Percentiles rank a stretch among this genome's conserved stretches.
These are phyloP conservation scores for Ustilago esculenta DNA, from an alignment of 1,284 basidiomycete genomes.

Conservation along the genomic window DNA sequence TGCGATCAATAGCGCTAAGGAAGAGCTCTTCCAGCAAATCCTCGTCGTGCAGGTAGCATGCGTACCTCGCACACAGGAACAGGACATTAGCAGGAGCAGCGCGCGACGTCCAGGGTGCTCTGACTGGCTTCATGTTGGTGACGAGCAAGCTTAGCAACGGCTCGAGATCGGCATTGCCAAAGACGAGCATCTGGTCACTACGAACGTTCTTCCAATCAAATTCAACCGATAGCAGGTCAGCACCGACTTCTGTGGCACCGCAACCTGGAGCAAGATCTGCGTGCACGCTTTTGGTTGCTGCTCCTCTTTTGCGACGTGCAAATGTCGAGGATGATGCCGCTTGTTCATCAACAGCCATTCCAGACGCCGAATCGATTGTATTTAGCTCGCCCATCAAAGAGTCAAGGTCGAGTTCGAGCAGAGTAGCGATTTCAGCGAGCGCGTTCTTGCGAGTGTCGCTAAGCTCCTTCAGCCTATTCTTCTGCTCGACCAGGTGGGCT, in stretches of 20 bases:
- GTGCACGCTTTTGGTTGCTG: constrained; percentile 26
- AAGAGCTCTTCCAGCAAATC: constrained; percentile 84
- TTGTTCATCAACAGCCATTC: background rate
- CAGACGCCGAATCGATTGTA: background rate
- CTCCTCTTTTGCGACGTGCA: constrained; percentile 31
- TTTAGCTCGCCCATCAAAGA: constrained; percentile 45
- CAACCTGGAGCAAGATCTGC: constrained; percentile 53
- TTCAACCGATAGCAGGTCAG: constrained; percentile 49
- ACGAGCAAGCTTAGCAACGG: constrained; percentile 83
- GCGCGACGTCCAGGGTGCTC: constrained; percentile 65
- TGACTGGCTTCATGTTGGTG: constrained; percentile 73
- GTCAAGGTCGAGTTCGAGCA: constrained; percentile 55
- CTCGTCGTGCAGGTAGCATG: constrained; percentile 71
- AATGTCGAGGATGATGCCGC: constrained; percentile 14
- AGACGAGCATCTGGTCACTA: constrained; percentile 80
- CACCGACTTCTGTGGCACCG: constrained; percentile 57
- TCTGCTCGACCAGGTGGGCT: constrained; percentile 53
- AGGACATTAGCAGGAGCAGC: constrained; percentile 68
- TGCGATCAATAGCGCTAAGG: constrained; percentile 86
- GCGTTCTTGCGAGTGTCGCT: constrained; percentile 51
- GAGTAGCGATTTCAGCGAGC: constrained; percentile 50
- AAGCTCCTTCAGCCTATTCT: constrained; percentile 54
- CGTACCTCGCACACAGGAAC: constrained; percentile 74
- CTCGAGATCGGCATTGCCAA: constrained; percentile 80
- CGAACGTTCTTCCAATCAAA: constrained; percentile 54